Evolutionary conservation across 495 filamentous ascomycete genomes (phyloP).

Genomic region (Talaromyces wortmannii): DNA sequence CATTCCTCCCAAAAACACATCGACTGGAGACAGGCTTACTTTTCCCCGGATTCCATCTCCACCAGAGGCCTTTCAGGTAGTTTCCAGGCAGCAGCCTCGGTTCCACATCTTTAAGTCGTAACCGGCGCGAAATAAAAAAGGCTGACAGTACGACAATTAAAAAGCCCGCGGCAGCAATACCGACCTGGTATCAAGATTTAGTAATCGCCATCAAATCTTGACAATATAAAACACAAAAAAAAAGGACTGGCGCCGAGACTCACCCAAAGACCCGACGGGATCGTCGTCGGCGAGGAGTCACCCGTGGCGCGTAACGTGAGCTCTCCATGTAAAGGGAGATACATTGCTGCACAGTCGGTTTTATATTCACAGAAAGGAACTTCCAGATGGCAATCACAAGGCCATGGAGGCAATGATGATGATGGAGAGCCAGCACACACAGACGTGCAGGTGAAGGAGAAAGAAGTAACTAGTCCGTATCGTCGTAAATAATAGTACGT

Average conservation of each 20-base stretch:
- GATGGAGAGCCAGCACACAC: neutral
- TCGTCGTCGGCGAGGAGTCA: neutral
- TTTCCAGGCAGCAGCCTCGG: conserved; percentile 53
- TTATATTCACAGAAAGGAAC: neutral
- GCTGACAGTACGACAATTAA: conserved; percentile 30
- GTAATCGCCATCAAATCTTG: neutral
- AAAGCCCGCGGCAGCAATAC: conserved; percentile 29
- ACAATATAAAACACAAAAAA: neutral
- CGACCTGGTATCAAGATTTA: conserved; percentile 8
- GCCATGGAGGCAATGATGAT: neutral
- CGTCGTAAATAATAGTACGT: neutral
- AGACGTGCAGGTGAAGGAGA: neutral
- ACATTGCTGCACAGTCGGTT: neutral
- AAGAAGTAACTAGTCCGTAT: neutral
- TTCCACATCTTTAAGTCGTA: conserved; percentile 41
- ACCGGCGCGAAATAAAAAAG: conserved; percentile 39
- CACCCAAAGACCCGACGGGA: neutral
- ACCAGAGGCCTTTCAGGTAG: conserved; percentile 54
- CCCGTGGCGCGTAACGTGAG: too few species aligned
- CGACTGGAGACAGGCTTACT: neutral
- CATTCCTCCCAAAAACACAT: neutral
- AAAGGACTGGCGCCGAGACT: neutral
- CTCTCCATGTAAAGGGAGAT: neutral
- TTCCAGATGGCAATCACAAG: neutral
- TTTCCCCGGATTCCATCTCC: conserved; percentile 44